A percentile compares a stretch with the other conserved stretches of the same genome.
These are phyloP conservation scores for Persicaria maculosa DNA, from an alignment of 148 eudicot genomes.

Conservation along the genomic window DNA sequence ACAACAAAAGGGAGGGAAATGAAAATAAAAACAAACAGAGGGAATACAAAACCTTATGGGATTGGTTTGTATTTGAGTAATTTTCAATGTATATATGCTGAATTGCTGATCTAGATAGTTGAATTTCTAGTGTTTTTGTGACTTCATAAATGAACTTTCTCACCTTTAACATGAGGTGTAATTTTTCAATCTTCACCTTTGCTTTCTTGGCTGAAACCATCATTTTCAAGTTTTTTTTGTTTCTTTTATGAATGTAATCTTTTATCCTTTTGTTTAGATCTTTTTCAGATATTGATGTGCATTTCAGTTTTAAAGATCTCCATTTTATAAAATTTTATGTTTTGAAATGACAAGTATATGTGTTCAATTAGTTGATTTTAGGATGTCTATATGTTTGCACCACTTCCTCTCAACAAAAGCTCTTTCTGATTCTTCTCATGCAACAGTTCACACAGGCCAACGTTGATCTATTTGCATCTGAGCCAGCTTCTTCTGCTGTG, in stretches of 20 bases:
- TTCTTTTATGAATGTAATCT: not conserved
- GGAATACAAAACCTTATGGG: not conserved
- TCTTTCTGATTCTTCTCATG: conserved; percentile 1
- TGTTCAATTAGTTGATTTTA: not conserved
- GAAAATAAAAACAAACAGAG: not conserved
- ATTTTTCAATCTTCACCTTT: not conserved
- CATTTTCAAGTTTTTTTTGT: not conserved
- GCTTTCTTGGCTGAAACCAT: not conserved
- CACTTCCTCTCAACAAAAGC: not conserved
- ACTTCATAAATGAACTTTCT: not conserved
- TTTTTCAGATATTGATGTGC: not conserved
- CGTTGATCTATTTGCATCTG: conserved; percentile 69
- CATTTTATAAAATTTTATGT: not conserved
- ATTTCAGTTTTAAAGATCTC: not conserved
- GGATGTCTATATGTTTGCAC: not conserved
- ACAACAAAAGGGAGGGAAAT: not conserved
- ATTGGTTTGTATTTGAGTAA: not conserved
- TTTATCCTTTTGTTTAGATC: not conserved
- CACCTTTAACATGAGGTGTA: not conserved
- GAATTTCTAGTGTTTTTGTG: not conserved
- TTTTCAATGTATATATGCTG: not conserved
- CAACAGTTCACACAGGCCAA: conserved; percentile 38
- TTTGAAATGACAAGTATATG: not conserved
- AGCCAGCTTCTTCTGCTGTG: conserved; percentile 42
- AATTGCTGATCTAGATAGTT: too few species aligned